Evolutionary conservation across 2,329 filamentous ascomycete genomes (phyloP).

Genomic region (Apiospora pterosperma): DNA sequence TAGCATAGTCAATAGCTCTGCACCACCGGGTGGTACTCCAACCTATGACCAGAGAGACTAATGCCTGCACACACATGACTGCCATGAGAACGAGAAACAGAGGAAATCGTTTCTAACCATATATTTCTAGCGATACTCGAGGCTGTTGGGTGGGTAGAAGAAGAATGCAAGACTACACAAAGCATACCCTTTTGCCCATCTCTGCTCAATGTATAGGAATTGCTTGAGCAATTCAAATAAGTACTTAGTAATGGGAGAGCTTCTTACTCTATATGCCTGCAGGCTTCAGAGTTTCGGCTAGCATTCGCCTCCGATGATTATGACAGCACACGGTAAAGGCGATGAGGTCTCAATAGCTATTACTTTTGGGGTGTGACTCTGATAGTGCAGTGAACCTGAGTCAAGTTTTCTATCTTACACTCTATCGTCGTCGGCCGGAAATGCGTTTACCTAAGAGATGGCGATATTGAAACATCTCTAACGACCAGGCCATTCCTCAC

Average conservation of each 20-base stretch:
- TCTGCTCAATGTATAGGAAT: neutral
- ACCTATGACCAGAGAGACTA: conserved; percentile 1
- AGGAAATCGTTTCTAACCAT: neutral
- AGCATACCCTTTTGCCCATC: neutral
- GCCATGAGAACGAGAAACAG: neutral
- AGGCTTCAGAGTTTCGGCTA: neutral
- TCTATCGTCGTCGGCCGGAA: neutral
- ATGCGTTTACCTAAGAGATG: neutral
- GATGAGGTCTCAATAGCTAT: neutral
- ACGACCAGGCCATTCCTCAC: too few relatives aligned
- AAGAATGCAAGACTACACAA: neutral
- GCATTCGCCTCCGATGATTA: neutral
- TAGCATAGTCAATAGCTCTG: conserved; percentile 11
- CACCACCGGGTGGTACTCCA: neutral
- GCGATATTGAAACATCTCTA: too few relatives aligned
- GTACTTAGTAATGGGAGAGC: neutral
- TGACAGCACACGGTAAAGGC: too few relatives aligned
- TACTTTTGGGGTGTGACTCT: neutral
- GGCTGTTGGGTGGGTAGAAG: neutral
- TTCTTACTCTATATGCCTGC: neutral
- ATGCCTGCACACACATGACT: neutral
- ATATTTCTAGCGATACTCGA: neutral
- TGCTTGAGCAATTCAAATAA: neutral
- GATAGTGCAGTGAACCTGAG: neutral
- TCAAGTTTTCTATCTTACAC: neutral